Evolutionary conservation across 768 basidiomycete species (phyloP).

Genomic region (Xanthoconium stramineum): DNA sequence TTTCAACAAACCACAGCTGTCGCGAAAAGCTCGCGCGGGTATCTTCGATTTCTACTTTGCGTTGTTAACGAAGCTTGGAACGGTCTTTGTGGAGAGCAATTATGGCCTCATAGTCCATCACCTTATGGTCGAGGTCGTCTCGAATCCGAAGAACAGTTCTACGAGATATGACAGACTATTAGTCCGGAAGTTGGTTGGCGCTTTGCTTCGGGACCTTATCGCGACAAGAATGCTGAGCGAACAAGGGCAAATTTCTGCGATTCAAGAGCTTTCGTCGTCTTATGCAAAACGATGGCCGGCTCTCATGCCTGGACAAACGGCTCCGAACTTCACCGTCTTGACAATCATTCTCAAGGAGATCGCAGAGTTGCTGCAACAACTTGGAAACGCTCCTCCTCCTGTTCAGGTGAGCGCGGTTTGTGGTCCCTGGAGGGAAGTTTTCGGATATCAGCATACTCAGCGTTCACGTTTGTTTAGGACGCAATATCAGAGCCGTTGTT

Average conservation of each 20-base stretch:
- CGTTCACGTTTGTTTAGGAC: constrained; percentile 46
- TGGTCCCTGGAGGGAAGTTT: neutral
- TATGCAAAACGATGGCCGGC: constrained; percentile 93
- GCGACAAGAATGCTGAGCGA: constrained; percentile 88
- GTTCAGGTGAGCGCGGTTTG: constrained; percentile 57
- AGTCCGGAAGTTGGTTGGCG: constrained; percentile 67
- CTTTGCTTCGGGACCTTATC: constrained; percentile 81
- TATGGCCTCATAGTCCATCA: constrained; percentile 79
- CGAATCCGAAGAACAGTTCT: constrained; percentile 48
- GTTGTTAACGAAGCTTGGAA: constrained; percentile 70
- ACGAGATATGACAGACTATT: constrained; percentile 74
- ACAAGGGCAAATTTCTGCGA: constrained; percentile 88
- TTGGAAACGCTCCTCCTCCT: constrained; percentile 88
- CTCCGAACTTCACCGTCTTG: constrained; percentile 65
- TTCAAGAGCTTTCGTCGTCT: constrained; percentile 76
- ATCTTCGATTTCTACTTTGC: constrained; percentile 88
- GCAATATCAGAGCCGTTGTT: constrained; percentile 82
- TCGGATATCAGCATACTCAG: neutral
- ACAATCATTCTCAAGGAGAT: constrained; percentile 79
- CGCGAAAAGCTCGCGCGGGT: constrained; percentile 75
- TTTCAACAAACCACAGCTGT: constrained; percentile 70
- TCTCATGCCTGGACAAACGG: constrained; percentile 80
- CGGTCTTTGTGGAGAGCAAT: constrained; percentile 75
- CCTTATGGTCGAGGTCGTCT: constrained; percentile 73
- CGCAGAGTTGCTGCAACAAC: constrained; percentile 78